Conservation (phyloP, 73 alveolate genomes). For the Uronychia binucleata region DNA sequence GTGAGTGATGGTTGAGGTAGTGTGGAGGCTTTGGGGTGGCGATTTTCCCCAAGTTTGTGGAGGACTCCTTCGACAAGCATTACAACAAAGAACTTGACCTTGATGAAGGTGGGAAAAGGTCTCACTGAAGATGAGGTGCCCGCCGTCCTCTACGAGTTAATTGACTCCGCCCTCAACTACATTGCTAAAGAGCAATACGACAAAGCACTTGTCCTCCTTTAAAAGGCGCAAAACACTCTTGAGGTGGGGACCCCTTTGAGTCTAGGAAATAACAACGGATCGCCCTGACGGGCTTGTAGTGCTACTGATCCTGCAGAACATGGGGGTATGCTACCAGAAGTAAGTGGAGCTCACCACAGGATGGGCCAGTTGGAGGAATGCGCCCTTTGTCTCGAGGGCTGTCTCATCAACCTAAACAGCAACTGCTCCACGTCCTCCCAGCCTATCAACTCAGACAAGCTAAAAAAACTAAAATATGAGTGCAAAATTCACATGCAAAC, state of each 20-base stretch:
- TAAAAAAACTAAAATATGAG: slow-evolving; percentile 27
- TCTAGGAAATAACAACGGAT: not conserved
- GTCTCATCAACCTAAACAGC: slow-evolving; percentile 32
- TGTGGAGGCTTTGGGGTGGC: not conserved
- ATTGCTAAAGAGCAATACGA: slow-evolving; percentile 51
- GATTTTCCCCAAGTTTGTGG: not conserved
- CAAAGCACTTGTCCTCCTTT: slow-evolving; percentile 53
- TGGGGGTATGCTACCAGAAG: slow-evolving; percentile 49
- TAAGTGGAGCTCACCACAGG: not conserved
- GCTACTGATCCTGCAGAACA: slow-evolving; percentile 13
- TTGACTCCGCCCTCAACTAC: slow-evolving; percentile 49
- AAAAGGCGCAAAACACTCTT: slow-evolving; percentile 51
- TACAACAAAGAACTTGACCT: slow-evolving; percentile 62
- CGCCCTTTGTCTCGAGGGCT: slow-evolving; percentile 62
- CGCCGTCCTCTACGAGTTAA: slow-evolving; percentile 47
- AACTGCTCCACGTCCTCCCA: slow-evolving; percentile 6
- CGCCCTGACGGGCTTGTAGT: slow-evolving; percentile 21
- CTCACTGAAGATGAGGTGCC: slow-evolving; percentile 51
- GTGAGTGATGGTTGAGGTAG: slow-evolving; percentile 49
- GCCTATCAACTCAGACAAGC: slow-evolving; percentile 10
- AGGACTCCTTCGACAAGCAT: slow-evolving; percentile 59
- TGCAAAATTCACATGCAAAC: slow-evolving; percentile 58
- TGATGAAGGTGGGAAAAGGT: slow-evolving; percentile 34
- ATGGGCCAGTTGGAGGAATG: slow-evolving; percentile 38
- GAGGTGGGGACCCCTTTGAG: slow-evolving; percentile 24